Evolutionary conservation across 805 yeast species (phyloP), one percentile per base, ranked within the genome.

Genomic region (Pichia heedii): DNA sequence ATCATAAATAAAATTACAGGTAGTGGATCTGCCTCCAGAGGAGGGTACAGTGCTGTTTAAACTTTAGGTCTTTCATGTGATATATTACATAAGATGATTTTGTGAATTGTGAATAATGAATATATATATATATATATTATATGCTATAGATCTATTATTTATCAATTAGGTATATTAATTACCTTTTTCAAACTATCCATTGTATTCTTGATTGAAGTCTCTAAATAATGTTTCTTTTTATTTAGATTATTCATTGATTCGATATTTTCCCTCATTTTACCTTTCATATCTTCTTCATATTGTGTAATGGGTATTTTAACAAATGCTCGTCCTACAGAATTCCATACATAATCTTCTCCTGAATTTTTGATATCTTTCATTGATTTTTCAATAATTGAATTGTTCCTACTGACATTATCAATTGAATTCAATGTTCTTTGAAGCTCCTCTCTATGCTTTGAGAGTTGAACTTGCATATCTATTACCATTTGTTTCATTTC

Each of bases 21-120:
- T 7, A 73, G 78, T 20, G 65, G 71, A 42, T 34, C 18, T 15
- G 21, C 35, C 7, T 66, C 74, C 37, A 74, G 96, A 59, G 95
- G 95, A 22, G 97, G 96, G 18, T 90, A 93, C 61, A 81, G 95
- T 57, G 97, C 97, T 30, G 95, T 93, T 11, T 89, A 69, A 65
- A 12, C 20, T 33, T n/a, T n/a, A n/a, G n/a, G n/a, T n/a, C n/a
- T n/a, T n/a, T 5, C 19, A 5, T 18, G 3, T 33, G 11, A 10
- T 33, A 8, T 33, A 20, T 33, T 18, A 18, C 12, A n/a, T n/a
- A n/a, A n/a, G n/a, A n/a, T 12, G 11, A 18, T 19, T 19, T 34
- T 21, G 7, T 33, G 20, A n/a, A n/a, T n/a, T n/a, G n/a, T n/a
- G n/a, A n/a, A n/a, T n/a, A n/a, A 30, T 26, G n/a, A 22, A 27